Evolutionary conservation across 768 basidiomycete genomes (phyloP), one percentile per base, ranked within the genome.

Genomic region (Boletellus emodensis): DNA sequence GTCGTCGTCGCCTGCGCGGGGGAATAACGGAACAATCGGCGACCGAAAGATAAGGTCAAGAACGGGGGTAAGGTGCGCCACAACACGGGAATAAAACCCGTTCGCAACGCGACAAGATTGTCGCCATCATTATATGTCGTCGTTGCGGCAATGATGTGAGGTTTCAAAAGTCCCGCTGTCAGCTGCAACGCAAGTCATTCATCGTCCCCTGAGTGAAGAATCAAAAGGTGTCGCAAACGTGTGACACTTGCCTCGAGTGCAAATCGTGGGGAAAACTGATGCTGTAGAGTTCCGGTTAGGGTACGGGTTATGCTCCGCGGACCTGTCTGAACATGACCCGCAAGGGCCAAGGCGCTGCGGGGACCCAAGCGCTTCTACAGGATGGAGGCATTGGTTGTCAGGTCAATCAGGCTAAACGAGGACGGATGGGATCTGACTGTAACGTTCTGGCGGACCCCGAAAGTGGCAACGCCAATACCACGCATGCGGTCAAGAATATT

Each of bases 191-290:
- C 47, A 59, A 55, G 51, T 56, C 52, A 57, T 49, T 35, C 43
- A 32, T 47, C 39, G 41, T 52, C 48, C 45, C 35, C 48, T 43
- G 52, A 53, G 48, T 34, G 42, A 55, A 37, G 40, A 37, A 26
- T 10, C 6, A 30, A 53, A 55, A 36, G 46, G 54, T 46, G 47
- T 59, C 49, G 32, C 34, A 32, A 59, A 51, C 51, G 61, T 54
- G 56, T 44, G 53, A 45, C 52, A 40, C 49, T 55, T 63, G 76
- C 82, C 66, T 76, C 70, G n/a, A 76, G 69, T 39, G 66, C 64
- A 50, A 82, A 59, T 44, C 80, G 78, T 13, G 88, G 86, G 26
- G 87, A 88, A 61, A 81, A 82, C 59, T 90, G 87, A 65, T 92
- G 85, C 49, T 78, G 80, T 42, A 94, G 66, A 2, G 89, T 89